Conservation (phyloP, 148 eudicot genomes). For the Vaccinium darrowii region DNA sequence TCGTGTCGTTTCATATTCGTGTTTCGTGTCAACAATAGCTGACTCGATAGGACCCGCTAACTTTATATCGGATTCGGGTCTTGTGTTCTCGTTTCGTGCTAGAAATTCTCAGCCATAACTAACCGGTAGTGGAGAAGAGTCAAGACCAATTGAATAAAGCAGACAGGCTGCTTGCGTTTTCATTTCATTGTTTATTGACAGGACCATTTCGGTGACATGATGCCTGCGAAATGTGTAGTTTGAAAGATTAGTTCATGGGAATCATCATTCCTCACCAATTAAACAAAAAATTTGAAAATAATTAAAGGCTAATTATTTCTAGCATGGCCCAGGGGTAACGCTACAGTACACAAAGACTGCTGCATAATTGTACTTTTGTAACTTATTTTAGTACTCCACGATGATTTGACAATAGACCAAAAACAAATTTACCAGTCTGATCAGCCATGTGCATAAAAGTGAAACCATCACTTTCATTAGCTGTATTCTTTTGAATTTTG, state of each 20-base stretch:
- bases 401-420: not conserved
- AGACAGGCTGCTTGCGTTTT: not conserved
- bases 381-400: not conserved
- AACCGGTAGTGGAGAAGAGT: no score
- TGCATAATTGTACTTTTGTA: not conserved
- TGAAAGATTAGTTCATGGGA: not conserved
- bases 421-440: not conserved
- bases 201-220: not conserved
- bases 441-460: conserved; percentile 13
- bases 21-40: no score
- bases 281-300: not conserved
- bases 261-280: not conserved
- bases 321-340: not conserved
- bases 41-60: no score
- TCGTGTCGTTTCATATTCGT: no score
- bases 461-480: conserved; percentile 12
- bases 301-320: not conserved
- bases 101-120: no score
- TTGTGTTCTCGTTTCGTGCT: no score
- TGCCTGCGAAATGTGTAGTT: not conserved
- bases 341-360: not conserved
- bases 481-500: not conserved
- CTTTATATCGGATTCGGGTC: no score
- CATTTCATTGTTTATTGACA: not conserved
- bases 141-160: no score